Evolutionary conservation across 345 rosid species (phyloP).

Genomic region (Erysimum cheiranthoides): DNA sequence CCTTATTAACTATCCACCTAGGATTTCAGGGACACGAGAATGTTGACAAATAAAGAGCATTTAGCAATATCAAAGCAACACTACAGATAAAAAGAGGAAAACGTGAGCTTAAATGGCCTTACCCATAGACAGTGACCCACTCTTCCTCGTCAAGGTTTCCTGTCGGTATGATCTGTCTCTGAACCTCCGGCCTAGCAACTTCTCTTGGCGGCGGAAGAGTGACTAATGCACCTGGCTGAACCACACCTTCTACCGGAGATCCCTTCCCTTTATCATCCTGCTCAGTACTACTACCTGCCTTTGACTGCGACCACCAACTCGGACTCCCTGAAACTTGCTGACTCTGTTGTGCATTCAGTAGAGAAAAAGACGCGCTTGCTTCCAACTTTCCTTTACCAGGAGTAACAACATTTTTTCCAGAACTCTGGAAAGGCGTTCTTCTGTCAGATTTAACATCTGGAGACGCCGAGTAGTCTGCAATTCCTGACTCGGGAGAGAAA

Average conservation of each 20-base stretch:
- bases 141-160: constrained; percentile 90
- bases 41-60: constrained; percentile 1
- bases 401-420: constrained; percentile 62
- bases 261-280: constrained; percentile 87
- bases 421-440: constrained; percentile 59
- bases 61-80: not conserved
- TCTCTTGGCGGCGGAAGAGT: constrained; percentile 92
- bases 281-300: constrained; percentile 56
- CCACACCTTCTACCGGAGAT: constrained; percentile 92
- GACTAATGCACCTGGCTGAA: constrained; percentile 83
- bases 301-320: constrained; percentile 80
- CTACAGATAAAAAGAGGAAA: not conserved
- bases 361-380: constrained; percentile 66
- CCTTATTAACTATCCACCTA: not conserved
- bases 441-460: constrained; percentile 73
- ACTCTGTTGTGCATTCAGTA: constrained; percentile 62
- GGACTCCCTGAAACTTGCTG: constrained; percentile 66
- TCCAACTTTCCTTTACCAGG: constrained; percentile 64
- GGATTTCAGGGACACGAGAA: not conserved
- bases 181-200: constrained; percentile 95
- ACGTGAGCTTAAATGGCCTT: constrained; percentile 24
- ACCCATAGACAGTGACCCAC: constrained; percentile 99
- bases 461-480: constrained; percentile 71
- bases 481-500: constrained; percentile 89
- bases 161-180: constrained; percentile 66